Percentiles rank a stretch among this genome's conserved stretches.
Evolutionary conservation across 2,329 filamentous ascomycete genomes (phyloP).

Genomic region (Fusarium siculi): DNA sequence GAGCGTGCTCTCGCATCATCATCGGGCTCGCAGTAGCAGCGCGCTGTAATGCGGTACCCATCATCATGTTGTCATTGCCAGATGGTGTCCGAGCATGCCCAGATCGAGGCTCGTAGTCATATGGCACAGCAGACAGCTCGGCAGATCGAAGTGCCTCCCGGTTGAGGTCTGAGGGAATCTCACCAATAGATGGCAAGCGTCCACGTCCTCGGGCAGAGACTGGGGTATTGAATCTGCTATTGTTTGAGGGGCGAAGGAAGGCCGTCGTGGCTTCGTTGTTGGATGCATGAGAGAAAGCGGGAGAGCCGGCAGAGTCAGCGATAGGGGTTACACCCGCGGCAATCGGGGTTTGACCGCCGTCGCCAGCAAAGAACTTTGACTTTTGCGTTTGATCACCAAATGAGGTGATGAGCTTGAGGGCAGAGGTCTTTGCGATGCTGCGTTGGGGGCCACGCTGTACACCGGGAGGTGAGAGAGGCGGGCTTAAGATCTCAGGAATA

Average conservation of each 20-base stretch:
- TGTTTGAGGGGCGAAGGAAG: slow-evolving; percentile 72
- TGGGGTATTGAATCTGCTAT: slow-evolving; percentile 76
- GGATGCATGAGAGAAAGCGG: slow-evolving; percentile 64
- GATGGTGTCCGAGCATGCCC: slow-evolving; percentile 52
- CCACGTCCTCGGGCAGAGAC: slow-evolving; percentile 70
- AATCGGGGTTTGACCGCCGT: slow-evolving; percentile 77
- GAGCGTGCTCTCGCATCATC: slow-evolving; percentile 65
- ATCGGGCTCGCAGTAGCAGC: slow-evolving; percentile 76
- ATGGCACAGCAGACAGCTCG: slow-evolving; percentile 35
- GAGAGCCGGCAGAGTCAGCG: slow-evolving; percentile 74
- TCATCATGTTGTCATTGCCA: slow-evolving; percentile 55
- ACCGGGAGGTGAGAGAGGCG: slow-evolving; percentile 78
- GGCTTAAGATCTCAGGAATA: slow-evolving; percentile 72
- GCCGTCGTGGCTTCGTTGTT: slow-evolving; percentile 71
- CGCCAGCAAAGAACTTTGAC: slow-evolving; percentile 71
- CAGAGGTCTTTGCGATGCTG: slow-evolving; percentile 74
- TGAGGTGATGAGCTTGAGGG: slow-evolving; percentile 79
- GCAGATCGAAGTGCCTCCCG: slow-evolving; percentile 44
- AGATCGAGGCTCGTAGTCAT: slow-evolving; percentile 42
- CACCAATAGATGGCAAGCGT: slow-evolving; percentile 82
- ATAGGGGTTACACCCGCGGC: slow-evolving; percentile 90
- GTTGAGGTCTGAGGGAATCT: slow-evolving; percentile 54
- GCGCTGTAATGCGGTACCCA: slow-evolving; percentile 64
- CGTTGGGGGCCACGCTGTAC: slow-evolving; percentile 67
- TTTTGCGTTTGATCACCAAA: slow-evolving; percentile 75